Base-by-base conservation (phyloP, 768 basidiomycete genomes). In the Lactarius tabidus region DNA sequence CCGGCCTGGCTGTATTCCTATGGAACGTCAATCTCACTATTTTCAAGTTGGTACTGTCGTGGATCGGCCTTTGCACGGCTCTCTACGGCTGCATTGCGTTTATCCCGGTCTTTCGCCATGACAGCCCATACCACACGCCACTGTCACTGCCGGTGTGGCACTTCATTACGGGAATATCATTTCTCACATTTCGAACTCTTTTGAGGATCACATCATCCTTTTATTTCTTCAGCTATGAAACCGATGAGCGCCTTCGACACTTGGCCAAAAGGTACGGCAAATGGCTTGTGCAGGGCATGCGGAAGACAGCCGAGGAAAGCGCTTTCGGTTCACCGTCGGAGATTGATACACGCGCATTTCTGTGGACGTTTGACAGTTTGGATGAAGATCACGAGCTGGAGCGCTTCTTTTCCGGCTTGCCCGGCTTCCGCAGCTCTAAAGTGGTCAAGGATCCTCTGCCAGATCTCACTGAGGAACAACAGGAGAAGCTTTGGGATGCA, bases 141-240 rank as follows among this genome's bases (percentile, higher is more conserved):
- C 41, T 41, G 6, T 20, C 41, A 6, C 8, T 8, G 18, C 7
- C 7, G 20, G 41, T 12, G 7, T 41, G 41, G 41, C 7, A 20
- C 6, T 20, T 41, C 20, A 17, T 39, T 39, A 39, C 17, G 18
- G 41, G 41, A n/a, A n/a, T n/a, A n/a, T n/a, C n/a, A n/a, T 9
- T n/a, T 43, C 10, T 20, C n/a, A 9, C 8, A 8, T 33, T 33
- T 33, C 33, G 33, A n/a, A 4, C 33, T 33, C 33, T 33, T 4
- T 3, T 4, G 33, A n/a, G 2, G 7, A 9, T 43, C 8, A 12
- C n/a, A 1, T n/a, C 9, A 0, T n/a, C 10, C 2, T 1, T n/a
- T 43, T 6, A 20, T 43, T 43, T 43, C 3, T 20, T 43, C 17
- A n/a, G n/a, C n/a, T n/a, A 9, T n/a, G 41, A 5, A 45, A n/a